Conservation (phyloP, 1,139 yeast genomes). For the Blastobotrys illinoisensis region DNA sequence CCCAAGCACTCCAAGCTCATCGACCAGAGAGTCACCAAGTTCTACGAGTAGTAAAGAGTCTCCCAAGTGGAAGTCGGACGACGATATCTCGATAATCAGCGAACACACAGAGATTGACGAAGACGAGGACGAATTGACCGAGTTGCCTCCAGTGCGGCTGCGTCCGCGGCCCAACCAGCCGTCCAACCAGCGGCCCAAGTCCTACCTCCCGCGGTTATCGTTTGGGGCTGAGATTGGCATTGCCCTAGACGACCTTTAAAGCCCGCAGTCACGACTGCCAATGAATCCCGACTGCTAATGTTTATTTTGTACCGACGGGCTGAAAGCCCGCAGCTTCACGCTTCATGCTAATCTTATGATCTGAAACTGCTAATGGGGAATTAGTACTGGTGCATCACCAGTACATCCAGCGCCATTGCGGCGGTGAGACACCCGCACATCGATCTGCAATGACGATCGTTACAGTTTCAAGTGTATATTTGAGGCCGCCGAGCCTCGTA, state of each 20-base stretch:
- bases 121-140: background rate
- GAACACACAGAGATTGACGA: background rate
- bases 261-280: background rate
- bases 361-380: too few species aligned
- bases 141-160: background rate
- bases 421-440: background rate
- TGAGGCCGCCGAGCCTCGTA: background rate
- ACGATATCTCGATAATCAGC: background rate
- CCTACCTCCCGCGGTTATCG: background rate
- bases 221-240: background rate
- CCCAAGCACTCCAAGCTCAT: too few species aligned
- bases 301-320: background rate
- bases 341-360: too few species aligned
- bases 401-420: too few species aligned
- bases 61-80: background rate
- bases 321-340: too few species aligned
- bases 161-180: background rate
- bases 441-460: background rate
- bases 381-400: too few species aligned
- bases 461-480: background rate
- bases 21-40: background rate
- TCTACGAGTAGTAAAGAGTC: background rate
- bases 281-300: background rate
- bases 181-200: background rate
- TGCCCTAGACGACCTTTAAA: background rate